phyloP scores from a whole-genome alignment of 1,284 basidiomycete genomes.

The Sporisorium exsertum region DNA sequence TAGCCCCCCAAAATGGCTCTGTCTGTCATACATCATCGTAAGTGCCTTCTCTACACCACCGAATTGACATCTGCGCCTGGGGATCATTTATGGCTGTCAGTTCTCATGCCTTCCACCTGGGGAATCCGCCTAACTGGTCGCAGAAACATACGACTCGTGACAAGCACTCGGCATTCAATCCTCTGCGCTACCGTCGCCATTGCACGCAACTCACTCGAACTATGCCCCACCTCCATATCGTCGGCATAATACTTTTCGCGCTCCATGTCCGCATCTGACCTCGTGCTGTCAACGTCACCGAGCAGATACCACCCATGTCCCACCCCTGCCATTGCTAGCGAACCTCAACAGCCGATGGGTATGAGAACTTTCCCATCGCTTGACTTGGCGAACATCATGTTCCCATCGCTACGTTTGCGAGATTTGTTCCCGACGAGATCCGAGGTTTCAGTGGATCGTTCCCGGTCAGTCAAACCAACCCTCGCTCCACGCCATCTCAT shows the following conservation, averaged over 20 bases:
- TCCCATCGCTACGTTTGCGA: conserved; percentile 10
- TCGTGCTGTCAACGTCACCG: conserved; percentile 1
- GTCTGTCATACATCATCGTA: too few species aligned
- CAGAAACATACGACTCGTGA: too few species aligned
- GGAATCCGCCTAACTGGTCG: too few species aligned
- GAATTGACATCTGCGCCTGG: too few species aligned
- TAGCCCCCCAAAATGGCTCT: too few species aligned
- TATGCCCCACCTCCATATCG: not conserved
- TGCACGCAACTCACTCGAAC: not conserved
- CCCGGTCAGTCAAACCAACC: not conserved
- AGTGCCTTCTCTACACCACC: too few species aligned
- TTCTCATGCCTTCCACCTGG: too few species aligned
- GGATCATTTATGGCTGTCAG: too few species aligned
- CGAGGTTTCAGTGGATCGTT: not conserved
- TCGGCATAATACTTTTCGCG: not conserved
- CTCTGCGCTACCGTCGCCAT: too few species aligned
- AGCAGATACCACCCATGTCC: not conserved
- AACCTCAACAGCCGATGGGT: conserved; percentile 8
- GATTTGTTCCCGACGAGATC: not conserved
- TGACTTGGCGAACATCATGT: conserved; percentile 13
- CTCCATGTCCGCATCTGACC: not conserved
- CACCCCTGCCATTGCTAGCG: not conserved
- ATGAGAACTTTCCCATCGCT: conserved; percentile 22
- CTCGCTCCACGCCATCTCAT: conserved; percentile 10
- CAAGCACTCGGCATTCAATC: too few species aligned